Base-by-base conservation (phyloP, 2,329 filamentous ascomycete species). In the Apiospora saccharicola region DNA sequence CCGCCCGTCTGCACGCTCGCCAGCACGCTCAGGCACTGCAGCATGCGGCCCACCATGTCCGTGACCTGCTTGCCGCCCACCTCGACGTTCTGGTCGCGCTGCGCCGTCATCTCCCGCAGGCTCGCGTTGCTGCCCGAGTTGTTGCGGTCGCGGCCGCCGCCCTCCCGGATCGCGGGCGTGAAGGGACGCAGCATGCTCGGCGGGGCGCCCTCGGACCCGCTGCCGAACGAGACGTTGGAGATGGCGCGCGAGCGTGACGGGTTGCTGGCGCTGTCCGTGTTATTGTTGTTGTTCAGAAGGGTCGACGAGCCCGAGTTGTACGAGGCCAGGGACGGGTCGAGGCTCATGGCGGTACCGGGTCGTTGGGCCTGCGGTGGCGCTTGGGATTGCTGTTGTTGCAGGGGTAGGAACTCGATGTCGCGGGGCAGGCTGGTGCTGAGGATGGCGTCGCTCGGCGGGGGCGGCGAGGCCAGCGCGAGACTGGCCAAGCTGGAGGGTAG, bases 21-120 rank as follows among this genome's bases (percentile, higher is more conserved):
- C 30, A 99, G 86, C 10, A 99, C 95, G 80, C 93, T 96, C 82
- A 98, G 92, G 82, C 96, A 99, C 84, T 99, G 96, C 75, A 99
- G 86, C 94, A 99, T 97, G 69, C 96, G 88, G 0, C 95, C 96
- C 0, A 98, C 95, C 76, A 96, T 98, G 77, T 98, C 95, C 0
- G 96, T 98, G 71, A 98, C 91, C 79, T 96, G 91, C 80, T 94
- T 89, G 68, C 90, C 92, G 78, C 93, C 90, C 7, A 43, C 41
- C 80, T 92, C 89, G 19, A 90, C 84, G 78, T 90, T 90, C 77
- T 90, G 88, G 78, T 91, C 87, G 71, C 87, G 86, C 68, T 74
- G 64, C n/a, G 37, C 37, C 1, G 10, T 76, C 1, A 41, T 76
- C 74, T 57, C 57, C 14, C 77, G 72, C 74, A 77, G 71, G 76